These are phyloP conservation scores for Parsonsia alboflavescens DNA, from an alignment of 257 asterid species.

Conservation along the genomic window DNA sequence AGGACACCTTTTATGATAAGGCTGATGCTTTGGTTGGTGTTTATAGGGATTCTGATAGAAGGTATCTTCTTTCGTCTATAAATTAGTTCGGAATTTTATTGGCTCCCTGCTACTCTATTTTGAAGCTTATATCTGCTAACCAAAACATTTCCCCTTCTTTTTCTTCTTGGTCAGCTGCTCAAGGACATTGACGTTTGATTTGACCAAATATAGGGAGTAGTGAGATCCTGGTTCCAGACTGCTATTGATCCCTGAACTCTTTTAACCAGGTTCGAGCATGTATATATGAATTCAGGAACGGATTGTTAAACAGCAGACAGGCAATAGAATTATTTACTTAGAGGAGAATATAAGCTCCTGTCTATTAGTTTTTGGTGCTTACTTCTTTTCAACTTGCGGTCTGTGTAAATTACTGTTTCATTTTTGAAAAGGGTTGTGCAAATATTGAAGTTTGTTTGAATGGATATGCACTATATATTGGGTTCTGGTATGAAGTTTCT, in stretches of 20 bases:
- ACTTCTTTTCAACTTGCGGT: not conserved
- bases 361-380: not conserved
- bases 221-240: constrained; percentile 16
- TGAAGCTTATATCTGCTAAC: not conserved
- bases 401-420: constrained; percentile 12
- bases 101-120: not conserved
- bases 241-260: constrained; percentile 5
- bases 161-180: constrained; percentile 55
- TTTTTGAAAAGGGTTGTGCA: not conserved
- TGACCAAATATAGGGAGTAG: constrained; percentile 69
- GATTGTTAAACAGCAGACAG: not conserved
- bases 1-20: constrained; percentile 91
- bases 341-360: constrained; percentile 5
- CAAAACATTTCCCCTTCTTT: not conserved
- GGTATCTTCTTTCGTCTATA: constrained; percentile 35
- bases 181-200: constrained; percentile 71
- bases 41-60: constrained; percentile 73
- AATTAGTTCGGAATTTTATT: not conserved
- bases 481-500: not conserved
- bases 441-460: not conserved
- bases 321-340: not conserved
- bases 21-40: constrained; percentile 99
- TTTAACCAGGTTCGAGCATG: not conserved
- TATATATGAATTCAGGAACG: not conserved
- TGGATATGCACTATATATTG: not conserved